phyloP scores from a whole-genome alignment of 2,329 filamentous ascomycete genomes.

The Ophiostoma australiae region DNA sequence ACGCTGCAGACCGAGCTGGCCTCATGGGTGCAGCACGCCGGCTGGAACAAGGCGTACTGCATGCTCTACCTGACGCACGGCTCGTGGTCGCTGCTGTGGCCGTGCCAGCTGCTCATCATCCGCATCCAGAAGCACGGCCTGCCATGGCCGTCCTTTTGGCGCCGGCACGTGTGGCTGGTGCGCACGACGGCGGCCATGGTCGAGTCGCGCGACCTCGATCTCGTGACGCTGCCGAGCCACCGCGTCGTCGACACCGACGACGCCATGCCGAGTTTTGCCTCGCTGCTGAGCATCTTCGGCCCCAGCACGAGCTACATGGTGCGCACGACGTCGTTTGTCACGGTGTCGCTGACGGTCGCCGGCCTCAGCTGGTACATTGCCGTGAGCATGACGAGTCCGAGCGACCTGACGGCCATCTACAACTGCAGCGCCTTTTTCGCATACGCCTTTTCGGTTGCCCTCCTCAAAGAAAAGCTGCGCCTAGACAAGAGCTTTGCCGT shows the following conservation, averaged over 20 bases:
- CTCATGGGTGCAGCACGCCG: conserved; percentile 86
- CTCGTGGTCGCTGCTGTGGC: conserved; percentile 89
- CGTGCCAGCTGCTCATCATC: conserved; percentile 72
- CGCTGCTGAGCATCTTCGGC: conserved; percentile 3
- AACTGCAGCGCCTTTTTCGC: conserved; percentile 99
- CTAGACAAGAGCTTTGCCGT: conserved; percentile 84
- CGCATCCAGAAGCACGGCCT: conserved; percentile 72
- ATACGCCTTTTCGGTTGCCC: conserved; percentile 89
- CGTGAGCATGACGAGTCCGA: conserved; percentile 86
- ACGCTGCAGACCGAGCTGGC: conserved; percentile 94
- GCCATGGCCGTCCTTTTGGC: conserved; percentile 83
- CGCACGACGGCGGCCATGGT: conserved; percentile 71
- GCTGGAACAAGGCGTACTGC: conserved; percentile 98
- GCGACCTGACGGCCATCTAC: conserved; percentile 95
- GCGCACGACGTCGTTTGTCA: conserved; percentile 74
- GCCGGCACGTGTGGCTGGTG: conserved; percentile 50
- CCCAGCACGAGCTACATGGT: conserved; percentile 57
- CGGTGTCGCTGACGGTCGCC: conserved; percentile 79
- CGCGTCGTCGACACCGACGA: neutral
- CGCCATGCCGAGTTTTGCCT: neutral
- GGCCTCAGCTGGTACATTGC: conserved; percentile 95
- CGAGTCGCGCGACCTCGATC: conserved; percentile 66
- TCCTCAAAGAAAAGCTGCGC: conserved; percentile 79
- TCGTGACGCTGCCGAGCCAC: conserved; percentile 14
- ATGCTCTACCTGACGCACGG: conserved; percentile 98